Evolutionary conservation across 495 filamentous ascomycete genomes (phyloP), one percentile per base, ranked within the genome.

Genomic region (Friedmanniomyces endolithicus): DNA sequence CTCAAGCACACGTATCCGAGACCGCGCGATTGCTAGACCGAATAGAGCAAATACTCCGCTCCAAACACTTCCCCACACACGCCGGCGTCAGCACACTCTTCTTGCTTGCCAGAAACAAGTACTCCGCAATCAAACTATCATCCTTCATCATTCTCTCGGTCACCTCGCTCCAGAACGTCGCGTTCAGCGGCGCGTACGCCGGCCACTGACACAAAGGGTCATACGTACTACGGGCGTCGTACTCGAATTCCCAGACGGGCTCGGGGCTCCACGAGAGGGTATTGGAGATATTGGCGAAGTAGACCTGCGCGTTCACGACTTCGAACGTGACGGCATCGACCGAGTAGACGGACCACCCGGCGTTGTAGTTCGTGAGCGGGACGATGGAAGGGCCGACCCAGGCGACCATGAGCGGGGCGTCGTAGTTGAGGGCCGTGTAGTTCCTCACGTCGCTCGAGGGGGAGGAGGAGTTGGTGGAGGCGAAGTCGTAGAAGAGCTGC

Each of bases 71-170:
- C 8, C 47, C 29, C 4, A 19, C 24, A 35, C 45, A 56, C 11
- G 8, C 19, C 24, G 46, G 16, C 11, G 46, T 50, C 53, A 37
- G 39, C 12, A 43, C 45, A 33, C 53, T 56, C 19, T 37, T 37
- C 53, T 57, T 57, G 34, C 48, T 57, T 23, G 48, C 17, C 48
- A 57, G 37, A 17, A 44, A 57, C 39, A 51, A 35, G 20, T 57
- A 57, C 29, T 40, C 16, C 24, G 43, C 34, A 20, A 57, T 45
- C 55, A 57, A 34, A 12, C 34, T 52, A 9, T 39, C 19, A 52
- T 81, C 70, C 14, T 50, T 63, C 64, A 78, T 75, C 79, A 80
- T 81, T 0, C 71, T 73, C 52, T 79, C 74, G 2, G 76, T 79
- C 6, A 82, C 76, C n/a, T 55, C 68, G 48, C 75, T 70, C 77